Base-by-base conservation (phyloP, 495 filamentous ascomycete species). In the Penicillium desertorum region DNA sequence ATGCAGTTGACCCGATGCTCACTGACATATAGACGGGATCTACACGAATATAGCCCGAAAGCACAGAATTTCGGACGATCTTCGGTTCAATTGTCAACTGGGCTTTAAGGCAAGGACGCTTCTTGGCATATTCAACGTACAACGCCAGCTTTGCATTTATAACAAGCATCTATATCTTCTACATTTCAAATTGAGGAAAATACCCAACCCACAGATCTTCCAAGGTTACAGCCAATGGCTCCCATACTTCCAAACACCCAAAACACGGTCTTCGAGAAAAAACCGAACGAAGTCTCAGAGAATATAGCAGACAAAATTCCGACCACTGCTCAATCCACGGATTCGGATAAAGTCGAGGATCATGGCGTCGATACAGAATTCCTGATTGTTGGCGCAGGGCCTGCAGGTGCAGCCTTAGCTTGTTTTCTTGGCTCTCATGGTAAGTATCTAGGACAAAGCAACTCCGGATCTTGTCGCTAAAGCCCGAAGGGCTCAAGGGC, bases 311-410 rank as follows among this genome's bases (percentile, higher is more conserved):
- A 8, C 9, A 5, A 10, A 29, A 29, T 29, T 1, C 1, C 27
- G 7, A 9, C 0, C 27, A 10, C 27, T 29, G 27, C 27, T 29
- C 27, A 29, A 29, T 7, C 5, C 8, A 29, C 27, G 0, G 0
- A 29, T 2, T 29, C 27, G 1, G 27, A 29, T 29, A 8, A 29
- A 29, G 27, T 29, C 10, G 12, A 22, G 5, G 10, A 45, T 23
- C 2, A 22, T 25, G 22, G 12, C 4, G 12, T 27, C 5, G 43
- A 45, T 27, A 45, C 43, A n/a, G 43, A 45, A 16, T 45, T 45
- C 12, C 63, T 85, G n/a, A 79, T 85, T 23, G 68, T 83, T 8
- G 82, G 82, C 20, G 72, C 80, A 36, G 82, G 82, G 0, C 82
- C 82, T 9, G 81, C 82, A 3, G 82, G 82, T 2, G 81, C 79